These are phyloP conservation scores for Hansenula lynferdii DNA, from an alignment of 1,139 yeast species.

Conservation along the genomic window DNA sequence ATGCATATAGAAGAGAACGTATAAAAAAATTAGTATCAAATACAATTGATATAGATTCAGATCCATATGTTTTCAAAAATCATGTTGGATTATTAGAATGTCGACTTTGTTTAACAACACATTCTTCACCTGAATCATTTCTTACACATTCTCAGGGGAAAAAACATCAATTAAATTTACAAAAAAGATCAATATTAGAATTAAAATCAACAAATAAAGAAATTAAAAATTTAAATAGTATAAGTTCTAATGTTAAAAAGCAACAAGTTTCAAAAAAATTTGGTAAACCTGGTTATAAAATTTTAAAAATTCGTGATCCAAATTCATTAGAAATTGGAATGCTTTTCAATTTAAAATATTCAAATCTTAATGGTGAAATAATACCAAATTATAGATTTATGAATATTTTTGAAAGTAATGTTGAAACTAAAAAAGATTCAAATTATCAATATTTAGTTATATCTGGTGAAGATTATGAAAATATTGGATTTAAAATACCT, in stretches of 20 bases:
- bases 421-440: constrained; percentile 37
- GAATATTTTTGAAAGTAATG: constrained; percentile 66
- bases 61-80: constrained; percentile 74
- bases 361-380: constrained; percentile 39
- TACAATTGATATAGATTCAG: constrained; percentile 60
- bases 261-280: constrained; percentile 52
- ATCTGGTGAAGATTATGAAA: constrained; percentile 83
- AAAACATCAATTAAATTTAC: constrained; percentile 67
- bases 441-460: constrained; percentile 63
- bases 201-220: constrained; percentile 11
- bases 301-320: constrained; percentile 64
- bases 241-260: constrained; percentile 14
- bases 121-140: constrained; percentile 70
- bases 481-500: constrained; percentile 66
- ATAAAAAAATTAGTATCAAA: constrained; percentile 60
- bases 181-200: constrained; percentile 35
- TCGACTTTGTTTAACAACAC: constrained; percentile 69
- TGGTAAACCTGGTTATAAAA: constrained; percentile 67
- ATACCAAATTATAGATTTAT: constrained; percentile 67
- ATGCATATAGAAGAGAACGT: constrained; percentile 61
- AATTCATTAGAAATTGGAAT: constrained; percentile 55
- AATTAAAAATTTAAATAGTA: constrained; percentile 8
- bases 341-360: constrained; percentile 50
- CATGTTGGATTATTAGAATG: constrained; percentile 77
- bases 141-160: constrained; percentile 76